Evolutionary conservation across 306 rosid species (phyloP).

Genomic region (Lotus japonicus): DNA sequence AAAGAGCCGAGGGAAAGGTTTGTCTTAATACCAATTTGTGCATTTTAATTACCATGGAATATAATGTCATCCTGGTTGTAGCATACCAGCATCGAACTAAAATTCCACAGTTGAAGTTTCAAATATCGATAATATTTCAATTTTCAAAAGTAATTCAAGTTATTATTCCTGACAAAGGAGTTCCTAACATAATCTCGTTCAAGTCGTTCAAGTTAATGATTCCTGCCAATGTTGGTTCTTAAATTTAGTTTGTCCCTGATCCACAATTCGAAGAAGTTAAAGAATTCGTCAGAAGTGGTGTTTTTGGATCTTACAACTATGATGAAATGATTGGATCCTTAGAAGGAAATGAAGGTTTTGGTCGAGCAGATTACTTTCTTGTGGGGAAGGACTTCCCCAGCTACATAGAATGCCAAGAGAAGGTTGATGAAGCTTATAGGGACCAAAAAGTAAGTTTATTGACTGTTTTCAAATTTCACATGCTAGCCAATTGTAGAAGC

Average conservation of each 20-base stretch:
- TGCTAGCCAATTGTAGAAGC: conserved; percentile 6
- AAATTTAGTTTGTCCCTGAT: conserved; percentile 80
- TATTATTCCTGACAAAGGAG: background rate
- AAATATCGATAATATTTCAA: background rate
- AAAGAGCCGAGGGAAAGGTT: conserved; percentile 93
- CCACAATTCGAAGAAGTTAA: conserved; percentile 89
- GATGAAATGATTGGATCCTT: conserved; percentile 77
- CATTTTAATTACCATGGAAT: conserved; percentile 5
- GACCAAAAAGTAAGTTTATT: conserved; percentile 63
- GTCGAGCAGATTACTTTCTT: conserved; percentile 91
- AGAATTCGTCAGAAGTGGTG: conserved; percentile 76
- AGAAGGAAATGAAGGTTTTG: conserved; percentile 94
- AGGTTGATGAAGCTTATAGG: conserved; percentile 77
- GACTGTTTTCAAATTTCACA: background rate
- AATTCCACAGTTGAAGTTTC: background rate
- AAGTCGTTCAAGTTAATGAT: conserved; percentile 7
- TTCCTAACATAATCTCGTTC: background rate
- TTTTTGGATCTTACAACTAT: conserved; percentile 67
- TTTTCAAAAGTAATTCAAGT: background rate
- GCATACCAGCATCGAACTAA: background rate
- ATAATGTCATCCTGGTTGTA: conserved; percentile 8
- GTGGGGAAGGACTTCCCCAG: conserved; percentile 98
- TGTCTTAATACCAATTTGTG: conserved; percentile 19
- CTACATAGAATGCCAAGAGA: conserved; percentile 88
- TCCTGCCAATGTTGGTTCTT: background rate